A percentile compares a stretch with the other conserved stretches of the same genome.
These are phyloP conservation scores for Backusella australiensis DNA, from an alignment of 192 early-diverging fungal genomes.

Conservation along the genomic window DNA sequence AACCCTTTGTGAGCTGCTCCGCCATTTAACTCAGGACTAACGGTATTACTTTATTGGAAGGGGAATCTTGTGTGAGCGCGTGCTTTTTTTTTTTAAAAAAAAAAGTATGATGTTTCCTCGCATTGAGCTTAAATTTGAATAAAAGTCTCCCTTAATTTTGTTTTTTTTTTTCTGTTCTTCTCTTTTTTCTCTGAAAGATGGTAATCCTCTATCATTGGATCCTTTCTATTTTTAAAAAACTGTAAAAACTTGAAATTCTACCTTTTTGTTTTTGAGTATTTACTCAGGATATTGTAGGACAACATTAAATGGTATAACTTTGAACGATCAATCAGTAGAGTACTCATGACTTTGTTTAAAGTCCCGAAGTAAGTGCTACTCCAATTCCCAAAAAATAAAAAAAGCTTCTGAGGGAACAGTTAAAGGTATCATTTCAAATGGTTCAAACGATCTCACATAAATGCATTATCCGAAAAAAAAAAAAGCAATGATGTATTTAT, in stretches of 20 bases:
- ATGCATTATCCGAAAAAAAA: too few relatives aligned
- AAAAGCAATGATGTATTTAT: too few relatives aligned
- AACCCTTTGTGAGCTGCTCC: neutral
- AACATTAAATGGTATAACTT: neutral
- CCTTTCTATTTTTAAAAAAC: neutral
- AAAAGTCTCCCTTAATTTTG: neutral
- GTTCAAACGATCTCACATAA: too few relatives aligned
- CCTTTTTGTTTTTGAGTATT: neutral
- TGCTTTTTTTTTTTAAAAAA: neutral
- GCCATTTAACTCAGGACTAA: neutral
- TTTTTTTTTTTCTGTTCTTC: neutral
- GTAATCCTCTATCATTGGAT: neutral
- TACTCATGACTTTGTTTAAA: neutral
- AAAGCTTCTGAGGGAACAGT: neutral
- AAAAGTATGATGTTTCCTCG: neutral
- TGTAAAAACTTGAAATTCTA: neutral
- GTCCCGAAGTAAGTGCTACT: neutral
- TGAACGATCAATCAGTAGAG: neutral
- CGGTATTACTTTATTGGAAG: neutral
- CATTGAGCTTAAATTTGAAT: neutral
- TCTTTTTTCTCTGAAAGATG: neutral
- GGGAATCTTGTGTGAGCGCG: neutral
- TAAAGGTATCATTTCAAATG: neutral
- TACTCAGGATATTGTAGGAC: neutral
- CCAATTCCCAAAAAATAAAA: neutral